These are phyloP conservation scores for Curvularia lunata DNA, from an alignment of 2,329 filamentous ascomycete genomes.

Conservation along the genomic window DNA sequence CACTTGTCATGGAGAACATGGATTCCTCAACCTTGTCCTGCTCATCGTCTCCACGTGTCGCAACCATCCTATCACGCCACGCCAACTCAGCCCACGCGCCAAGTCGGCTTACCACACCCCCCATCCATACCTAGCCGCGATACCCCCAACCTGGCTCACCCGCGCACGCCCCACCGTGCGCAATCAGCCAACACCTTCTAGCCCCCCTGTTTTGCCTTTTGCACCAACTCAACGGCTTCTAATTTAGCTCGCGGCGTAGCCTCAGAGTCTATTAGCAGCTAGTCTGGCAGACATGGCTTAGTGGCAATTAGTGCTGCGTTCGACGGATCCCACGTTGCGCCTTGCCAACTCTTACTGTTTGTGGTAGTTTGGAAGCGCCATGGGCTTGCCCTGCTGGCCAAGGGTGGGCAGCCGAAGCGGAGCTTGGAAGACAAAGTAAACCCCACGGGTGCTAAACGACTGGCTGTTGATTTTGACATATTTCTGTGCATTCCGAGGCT, in stretches of 20 bases:
- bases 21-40: background rate
- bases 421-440: background rate
- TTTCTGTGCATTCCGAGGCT: background rate
- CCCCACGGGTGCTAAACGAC: background rate
- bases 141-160: background rate
- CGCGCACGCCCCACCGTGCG: background rate
- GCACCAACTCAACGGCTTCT: background rate
- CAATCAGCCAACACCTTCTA: background rate
- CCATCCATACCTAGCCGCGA: background rate
- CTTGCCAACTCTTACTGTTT: background rate
- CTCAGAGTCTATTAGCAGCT: background rate
- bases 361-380: background rate
- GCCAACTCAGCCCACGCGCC: background rate
- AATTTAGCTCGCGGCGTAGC: background rate
- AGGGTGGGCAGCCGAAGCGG: background rate
- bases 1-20: background rate
- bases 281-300: background rate
- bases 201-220: background rate
- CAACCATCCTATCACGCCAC: background rate
- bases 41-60: background rate
- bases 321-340: background rate
- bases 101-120: background rate
- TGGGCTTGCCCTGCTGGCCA: background rate
- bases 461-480: background rate
- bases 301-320: constrained; percentile 6